These are phyloP conservation scores for Diaporthe batatas DNA, from an alignment of 2,329 filamentous ascomycete genomes.

Conservation along the genomic window DNA sequence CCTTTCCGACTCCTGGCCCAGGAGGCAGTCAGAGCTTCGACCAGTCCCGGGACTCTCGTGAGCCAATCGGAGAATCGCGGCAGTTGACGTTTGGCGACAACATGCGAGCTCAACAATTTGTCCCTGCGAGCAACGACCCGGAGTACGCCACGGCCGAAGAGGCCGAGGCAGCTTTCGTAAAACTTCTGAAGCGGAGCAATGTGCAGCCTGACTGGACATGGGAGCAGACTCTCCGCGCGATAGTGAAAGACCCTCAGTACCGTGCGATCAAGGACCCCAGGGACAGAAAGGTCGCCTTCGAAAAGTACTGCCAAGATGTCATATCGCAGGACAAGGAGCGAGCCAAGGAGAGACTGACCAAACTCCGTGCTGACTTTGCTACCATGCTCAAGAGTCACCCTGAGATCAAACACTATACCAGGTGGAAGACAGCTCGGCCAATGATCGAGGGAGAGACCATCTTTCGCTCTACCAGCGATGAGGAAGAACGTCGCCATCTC, in stretches of 20 bases:
- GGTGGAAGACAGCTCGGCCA: slow-evolving; percentile 94
- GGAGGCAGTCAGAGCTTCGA: slow-evolving; percentile 51
- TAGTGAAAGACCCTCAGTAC: slow-evolving; percentile 92
- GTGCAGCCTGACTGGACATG: slow-evolving; percentile 94
- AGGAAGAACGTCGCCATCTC: slow-evolving; percentile 87
- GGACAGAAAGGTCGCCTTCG: slow-evolving; percentile 90
- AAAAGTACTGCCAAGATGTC: slow-evolving; percentile 94
- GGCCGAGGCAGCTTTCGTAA: slow-evolving; percentile 92
- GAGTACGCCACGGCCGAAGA: slow-evolving; percentile 86
- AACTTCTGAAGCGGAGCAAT: slow-evolving; percentile 85
- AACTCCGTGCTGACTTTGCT: slow-evolving; percentile 92
- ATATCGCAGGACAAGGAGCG: slow-evolving; percentile 93
- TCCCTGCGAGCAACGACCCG: slow-evolving; percentile 77
- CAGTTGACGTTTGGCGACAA: slow-evolving; percentile 71
- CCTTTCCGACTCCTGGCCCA: slow-evolving; percentile 59
- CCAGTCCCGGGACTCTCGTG: slow-evolving; percentile 47
- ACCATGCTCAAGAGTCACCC: slow-evolving; percentile 97
- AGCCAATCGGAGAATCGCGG: slow-evolving; percentile 66
- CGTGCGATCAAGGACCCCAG: slow-evolving; percentile 92
- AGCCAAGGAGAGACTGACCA: slow-evolving; percentile 91
- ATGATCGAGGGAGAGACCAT: slow-evolving; percentile 97
- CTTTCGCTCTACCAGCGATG: slow-evolving; percentile 90
- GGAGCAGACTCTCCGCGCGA: slow-evolving; percentile 88
- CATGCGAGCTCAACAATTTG: slow-evolving; percentile 68
- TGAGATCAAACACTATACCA: slow-evolving; percentile 96